Base-by-base conservation (phyloP, 1,284 basidiomycete species). In the Ganoderma resinaceum region DNA sequence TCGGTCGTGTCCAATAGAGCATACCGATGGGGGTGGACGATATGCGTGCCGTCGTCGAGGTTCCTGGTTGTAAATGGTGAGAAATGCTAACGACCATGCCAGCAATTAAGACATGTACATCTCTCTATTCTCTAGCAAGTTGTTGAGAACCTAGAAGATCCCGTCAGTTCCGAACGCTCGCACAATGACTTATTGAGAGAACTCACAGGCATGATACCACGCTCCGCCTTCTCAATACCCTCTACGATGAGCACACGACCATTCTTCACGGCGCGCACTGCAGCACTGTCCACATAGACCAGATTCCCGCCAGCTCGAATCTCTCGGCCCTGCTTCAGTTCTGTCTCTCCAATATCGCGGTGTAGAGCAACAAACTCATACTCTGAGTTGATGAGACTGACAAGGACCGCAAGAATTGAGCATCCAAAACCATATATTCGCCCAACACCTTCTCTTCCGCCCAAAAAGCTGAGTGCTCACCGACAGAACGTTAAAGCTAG, bases 31-130 rank as follows among this genome's bases (percentile, higher is more conserved):
- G 88, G 85, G 72, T 91, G 89, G 33, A 91, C 84, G 57, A 91
- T 89, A 84, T 95, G 89, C 71, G 93, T 89, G 33, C 89, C 89
- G 66, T 91, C 89, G 70, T 90, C 89, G 33, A 91, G 77, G 68
- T 91, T 90, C 83, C 88, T 89, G 69, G 5, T 2, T 53, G 20
- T 18, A 16, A 57, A 35, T 29, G 35, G 55, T 52, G 8, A 57
- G 9, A 4, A 23, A 43, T 52, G 52, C 37, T 26, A 58, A 57
- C 23, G 35, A 38, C 29, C 5, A 26, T 4, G 46, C 6, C 23
- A 26, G 4, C 1, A 52, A 26, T 26, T 9, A 16, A 26, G 23
- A 23, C 1, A 5, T 12, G n/a, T 73, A 88, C 87, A 91, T 89
- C 79, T 91, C 89, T 43, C 89, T 81, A 76, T 90, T 90, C 78